Evolutionary conservation across 2,329 filamentous ascomycete genomes (phyloP).

Genomic region (Ceratocystis eucalypticola): DNA sequence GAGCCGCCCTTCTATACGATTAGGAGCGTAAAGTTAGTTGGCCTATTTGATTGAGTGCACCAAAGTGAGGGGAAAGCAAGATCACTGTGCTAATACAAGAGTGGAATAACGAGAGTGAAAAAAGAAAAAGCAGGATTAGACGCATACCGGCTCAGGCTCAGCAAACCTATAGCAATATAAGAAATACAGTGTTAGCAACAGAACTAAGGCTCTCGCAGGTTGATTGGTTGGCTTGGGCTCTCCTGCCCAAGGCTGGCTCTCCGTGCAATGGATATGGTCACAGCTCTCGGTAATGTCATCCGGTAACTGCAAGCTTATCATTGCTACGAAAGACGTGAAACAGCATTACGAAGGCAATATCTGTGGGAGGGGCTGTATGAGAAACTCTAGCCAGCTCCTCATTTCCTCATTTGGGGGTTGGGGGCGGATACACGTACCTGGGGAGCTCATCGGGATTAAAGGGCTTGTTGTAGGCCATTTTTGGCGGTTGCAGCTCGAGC

Average conservation of each 20-base stretch:
- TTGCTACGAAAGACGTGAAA: not conserved
- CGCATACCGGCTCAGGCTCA: constrained; percentile 54
- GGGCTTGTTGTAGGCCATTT: constrained; percentile 89
- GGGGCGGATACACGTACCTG: constrained; percentile 45
- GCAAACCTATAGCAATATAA: constrained; percentile 43
- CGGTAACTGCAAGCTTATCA: not conserved
- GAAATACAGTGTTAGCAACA: constrained; percentile 13
- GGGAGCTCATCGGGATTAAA: constrained; percentile 93
- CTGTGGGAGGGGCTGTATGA: not conserved
- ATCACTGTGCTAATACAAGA: not conserved
- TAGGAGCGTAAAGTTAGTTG: constrained; percentile 9
- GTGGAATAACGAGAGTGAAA: not conserved
- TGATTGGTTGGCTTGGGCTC: not conserved
- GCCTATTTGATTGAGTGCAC: not conserved
- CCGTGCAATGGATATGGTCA: not conserved
- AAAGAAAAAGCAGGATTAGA: constrained; percentile 6
- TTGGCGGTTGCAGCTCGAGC: not conserved
- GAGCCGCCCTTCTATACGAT: constrained; percentile 21
- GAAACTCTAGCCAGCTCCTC: not conserved
- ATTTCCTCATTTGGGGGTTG: not conserved
- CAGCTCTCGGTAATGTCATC: not conserved
- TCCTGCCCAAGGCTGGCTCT: not conserved
- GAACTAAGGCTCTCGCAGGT: not conserved
- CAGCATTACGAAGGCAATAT: not conserved
- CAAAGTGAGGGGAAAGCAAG: not conserved